These are phyloP conservation scores for Fusarium domesticum DNA, from an alignment of 2,329 filamentous ascomycete species.

Conservation along the genomic window DNA sequence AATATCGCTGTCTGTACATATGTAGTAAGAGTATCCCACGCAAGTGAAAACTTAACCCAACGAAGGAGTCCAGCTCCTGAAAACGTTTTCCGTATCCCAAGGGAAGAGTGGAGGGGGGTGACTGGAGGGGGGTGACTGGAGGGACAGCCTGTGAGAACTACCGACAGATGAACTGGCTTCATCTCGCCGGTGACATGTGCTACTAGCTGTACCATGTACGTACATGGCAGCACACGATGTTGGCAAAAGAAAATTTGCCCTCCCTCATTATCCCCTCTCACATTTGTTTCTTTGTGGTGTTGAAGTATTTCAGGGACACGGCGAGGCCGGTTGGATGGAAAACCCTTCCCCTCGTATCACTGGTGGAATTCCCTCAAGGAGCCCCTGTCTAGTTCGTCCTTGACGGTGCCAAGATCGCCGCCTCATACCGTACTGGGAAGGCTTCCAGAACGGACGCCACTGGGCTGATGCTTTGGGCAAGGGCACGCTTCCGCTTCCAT, in stretches of 20 bases:
- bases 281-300: constrained; percentile 9
- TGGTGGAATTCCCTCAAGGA: not conserved
- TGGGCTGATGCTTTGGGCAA: not conserved
- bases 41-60: not conserved
- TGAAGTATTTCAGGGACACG: constrained; percentile 29
- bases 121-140: too few species aligned
- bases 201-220: not conserved
- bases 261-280: constrained; percentile 1
- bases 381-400: too few species aligned
- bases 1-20: not conserved
- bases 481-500: constrained; percentile 1
- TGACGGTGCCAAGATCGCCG: not conserved
- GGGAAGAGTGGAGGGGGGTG: not conserved
- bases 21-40: too few species aligned
- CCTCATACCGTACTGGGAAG: constrained; percentile 16
- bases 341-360: constrained; percentile 20
- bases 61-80: not conserved
- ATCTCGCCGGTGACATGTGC: too few species aligned
- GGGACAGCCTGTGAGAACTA: too few species aligned
- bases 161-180: too few species aligned
- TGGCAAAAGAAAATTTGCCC: not conserved
- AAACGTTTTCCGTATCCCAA: not conserved
- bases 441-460: constrained; percentile 23
- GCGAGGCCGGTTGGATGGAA: constrained; percentile 26
- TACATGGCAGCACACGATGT: too few species aligned